Conservation (phyloP, 345 rosid species). For the Cardamine resedifolia region DNA sequence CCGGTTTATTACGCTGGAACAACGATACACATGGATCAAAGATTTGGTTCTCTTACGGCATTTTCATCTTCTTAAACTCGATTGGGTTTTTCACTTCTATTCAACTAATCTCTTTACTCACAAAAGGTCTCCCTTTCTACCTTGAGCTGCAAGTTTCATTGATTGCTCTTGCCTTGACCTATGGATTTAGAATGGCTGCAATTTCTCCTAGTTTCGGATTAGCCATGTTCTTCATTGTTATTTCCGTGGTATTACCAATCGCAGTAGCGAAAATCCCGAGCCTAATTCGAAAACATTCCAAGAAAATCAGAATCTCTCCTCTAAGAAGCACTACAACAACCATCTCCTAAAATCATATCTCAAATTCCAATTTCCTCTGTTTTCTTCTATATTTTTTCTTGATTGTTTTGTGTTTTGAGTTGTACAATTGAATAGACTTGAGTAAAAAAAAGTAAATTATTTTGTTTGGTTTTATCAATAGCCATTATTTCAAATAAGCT, state of each 20-base stretch:
- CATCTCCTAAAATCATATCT: background rate
- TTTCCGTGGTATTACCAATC: constrained; percentile 21
- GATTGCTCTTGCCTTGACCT: constrained; percentile 32
- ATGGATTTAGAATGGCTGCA: constrained; percentile 38
- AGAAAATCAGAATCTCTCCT: constrained; percentile 26
- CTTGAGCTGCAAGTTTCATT: constrained; percentile 38
- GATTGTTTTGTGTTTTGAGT: constrained; percentile 11
- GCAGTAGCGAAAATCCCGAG: constrained; percentile 11
- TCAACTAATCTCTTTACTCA: constrained; percentile 28
- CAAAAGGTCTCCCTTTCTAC: constrained; percentile 30
- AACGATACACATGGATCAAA: constrained; percentile 33
- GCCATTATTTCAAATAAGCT: background rate
- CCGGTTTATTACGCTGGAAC: constrained; percentile 26
- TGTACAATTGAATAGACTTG: background rate
- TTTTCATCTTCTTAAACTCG: constrained; percentile 35
- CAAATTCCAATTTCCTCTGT: background rate
- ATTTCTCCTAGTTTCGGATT: constrained; percentile 30
- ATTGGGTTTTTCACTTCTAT: constrained; percentile 21
- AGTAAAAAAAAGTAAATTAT: background rate
- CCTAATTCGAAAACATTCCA: constrained; percentile 10
- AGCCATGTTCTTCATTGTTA: constrained; percentile 17
- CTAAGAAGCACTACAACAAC: background rate
- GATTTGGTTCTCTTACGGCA: constrained; percentile 27
- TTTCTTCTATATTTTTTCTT: background rate
- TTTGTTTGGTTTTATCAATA: background rate